Conservation (phyloP, 352 stramenopile species). For the Phytophthora pistaciae region DNA sequence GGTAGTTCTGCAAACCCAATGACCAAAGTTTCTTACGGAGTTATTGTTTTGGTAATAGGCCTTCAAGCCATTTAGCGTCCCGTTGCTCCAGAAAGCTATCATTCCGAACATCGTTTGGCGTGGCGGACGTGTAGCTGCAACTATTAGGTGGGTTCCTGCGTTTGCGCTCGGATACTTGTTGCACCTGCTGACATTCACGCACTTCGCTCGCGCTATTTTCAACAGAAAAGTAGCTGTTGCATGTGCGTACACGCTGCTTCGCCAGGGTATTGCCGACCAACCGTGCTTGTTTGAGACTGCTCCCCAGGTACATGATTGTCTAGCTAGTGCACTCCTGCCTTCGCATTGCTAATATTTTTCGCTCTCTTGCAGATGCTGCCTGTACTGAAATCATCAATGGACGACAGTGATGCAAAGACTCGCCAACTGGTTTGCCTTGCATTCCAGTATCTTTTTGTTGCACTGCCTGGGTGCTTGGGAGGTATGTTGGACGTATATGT, state of each 20-base stretch:
- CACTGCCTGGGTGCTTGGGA: slow-evolving; percentile 77
- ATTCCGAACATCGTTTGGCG: slow-evolving; percentile 93
- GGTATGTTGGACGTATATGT: slow-evolving; percentile 37
- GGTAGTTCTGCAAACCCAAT: background rate
- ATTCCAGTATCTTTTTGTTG: slow-evolving; percentile 90
- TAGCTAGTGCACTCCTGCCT: background rate
- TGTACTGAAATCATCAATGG: slow-evolving; percentile 89
- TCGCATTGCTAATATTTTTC: slow-evolving; percentile 5
- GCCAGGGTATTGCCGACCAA: slow-evolving; percentile 78
- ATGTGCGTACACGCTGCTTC: slow-evolving; percentile 87
- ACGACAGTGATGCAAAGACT: slow-evolving; percentile 90
- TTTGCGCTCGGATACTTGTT: background rate
- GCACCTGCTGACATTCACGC: slow-evolving; percentile 7
- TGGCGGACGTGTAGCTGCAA: slow-evolving; percentile 85
- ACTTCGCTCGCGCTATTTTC: slow-evolving; percentile 1
- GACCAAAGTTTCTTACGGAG: background rate
- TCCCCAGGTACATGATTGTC: slow-evolving; percentile 53
- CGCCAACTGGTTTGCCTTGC: slow-evolving; percentile 89
- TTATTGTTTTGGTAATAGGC: slow-evolving; percentile 38
- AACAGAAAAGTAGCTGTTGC: slow-evolving; percentile 90
- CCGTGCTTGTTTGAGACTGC: slow-evolving; percentile 86
- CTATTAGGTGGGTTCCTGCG: slow-evolving; percentile 64
- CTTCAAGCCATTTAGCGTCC: slow-evolving; percentile 68
- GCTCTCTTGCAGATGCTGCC: slow-evolving; percentile 73
- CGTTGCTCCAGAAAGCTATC: slow-evolving; percentile 80